Base-by-base conservation (phyloP, 2,329 filamentous ascomycete genomes). In the Geosmithia morbida region DNA sequence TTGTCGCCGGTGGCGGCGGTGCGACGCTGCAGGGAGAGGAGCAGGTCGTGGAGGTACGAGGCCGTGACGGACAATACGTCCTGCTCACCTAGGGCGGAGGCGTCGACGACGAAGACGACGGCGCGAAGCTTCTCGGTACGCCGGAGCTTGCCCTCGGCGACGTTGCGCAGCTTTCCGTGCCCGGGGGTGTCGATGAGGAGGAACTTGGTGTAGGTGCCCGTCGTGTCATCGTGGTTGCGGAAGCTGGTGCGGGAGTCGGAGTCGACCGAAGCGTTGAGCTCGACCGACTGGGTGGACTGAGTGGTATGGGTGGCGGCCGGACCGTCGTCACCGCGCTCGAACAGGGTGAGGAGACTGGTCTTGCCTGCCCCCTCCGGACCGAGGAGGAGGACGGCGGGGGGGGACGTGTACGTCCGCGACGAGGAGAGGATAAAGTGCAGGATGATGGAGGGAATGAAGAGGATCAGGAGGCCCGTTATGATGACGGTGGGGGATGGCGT, bases 81-180 rank as follows among this genome's bases (percentile, higher is more conserved):
- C 45, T 71, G 69, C 48, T 75, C 71, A 17, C 69, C 68, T 11
- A 88, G 66, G 2, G 78, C 76, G 3, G 85, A 81, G 11, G 89
- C 85, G 63, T 98, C 92, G n/a, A 95, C 78, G 52, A 96, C 68
- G 62, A 90, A 98, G 46, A 97, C 74, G 46, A 97, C 70, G 17
- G 84, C 89, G 41, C 75, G 75, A 44, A 90, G 67, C 53, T 75
- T 74, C 46, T 65, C 59, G 30, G 57, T 57, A 50, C 53, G 59
- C 49, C 54, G 59, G 22, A 83, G 65, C 47, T 66, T 68, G 41
- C 70, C 64, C 49, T 84, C 70, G 3, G 85, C 80, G 53, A 79
- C 71, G 56, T 79, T 75, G 51, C 92, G 86, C 50, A 98, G 79
- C 67, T 98, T 98, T 56, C 87, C 88, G 68, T 98, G 92, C 40